Evolutionary conservation across 345 rosid genomes (phyloP), one percentile per base, ranked within the genome.

Genomic region (Salix viminalis): DNA sequence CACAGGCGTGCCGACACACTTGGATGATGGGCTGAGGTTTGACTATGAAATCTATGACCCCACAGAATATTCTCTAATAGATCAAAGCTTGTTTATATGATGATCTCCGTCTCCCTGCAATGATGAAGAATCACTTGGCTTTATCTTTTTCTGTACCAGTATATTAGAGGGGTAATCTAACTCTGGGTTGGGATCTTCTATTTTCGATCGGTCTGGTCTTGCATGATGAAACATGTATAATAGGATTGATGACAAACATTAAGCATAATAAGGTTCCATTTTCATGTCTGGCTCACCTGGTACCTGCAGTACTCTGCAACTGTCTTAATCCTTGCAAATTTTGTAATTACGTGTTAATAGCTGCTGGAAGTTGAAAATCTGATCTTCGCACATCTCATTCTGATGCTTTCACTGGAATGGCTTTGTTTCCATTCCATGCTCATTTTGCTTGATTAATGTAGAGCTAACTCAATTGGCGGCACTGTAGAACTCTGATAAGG

Each of bases 1-100:
- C 41, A 74, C 85, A 41, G 97, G 85, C 76, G 84, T 82, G 74
- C 90, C 97, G 58, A 68, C 85, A 30, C 80, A 83, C 81, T 75
- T 87, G 65, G 89, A 77, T 71, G 90, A 86, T 68, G 75, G 85
- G 21, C 75, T 76, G 67, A 86, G 90, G 93, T 88, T 85, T 72
- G 97, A 89, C 76, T 85, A 83, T 19, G 96, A 89, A 72, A 77
- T 79, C 52, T 74, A 74, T 21, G 97, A 94, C 44, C 88, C 89
- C 68, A 78, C 91, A 11, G 97, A 93, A 67, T 88, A 80, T 81
- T 65, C 86, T 70, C 67, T 87, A 66, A 80, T 86, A 61, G 93
- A 88, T 79, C 91, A 88, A 76, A 87, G 95, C 77, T 84, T 94
- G 80, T 94, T 94, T 82, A 80, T 92, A 77, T 79, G 85, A 74